A percentile compares a stretch with the other conserved stretches of the same genome.
Conservation (phyloP, 306 rosid species). For the Comarum palustre region DNA sequence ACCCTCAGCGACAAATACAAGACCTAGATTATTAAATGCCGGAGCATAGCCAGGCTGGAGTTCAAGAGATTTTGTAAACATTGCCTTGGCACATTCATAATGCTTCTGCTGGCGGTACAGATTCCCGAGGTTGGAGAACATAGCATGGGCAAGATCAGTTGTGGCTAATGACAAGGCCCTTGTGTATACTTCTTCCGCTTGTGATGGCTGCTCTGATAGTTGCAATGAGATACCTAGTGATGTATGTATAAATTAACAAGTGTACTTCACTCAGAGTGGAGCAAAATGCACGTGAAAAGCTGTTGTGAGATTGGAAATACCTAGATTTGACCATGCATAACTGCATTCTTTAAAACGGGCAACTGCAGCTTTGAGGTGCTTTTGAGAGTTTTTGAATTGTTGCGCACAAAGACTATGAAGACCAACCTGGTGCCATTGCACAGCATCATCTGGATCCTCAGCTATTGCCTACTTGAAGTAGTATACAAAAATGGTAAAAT, state of each 20-base stretch:
- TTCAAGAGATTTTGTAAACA: conserved; percentile 84
- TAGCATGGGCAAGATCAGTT: conserved; percentile 55
- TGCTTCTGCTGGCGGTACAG: conserved; percentile 82
- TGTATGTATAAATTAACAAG: conserved; percentile 14
- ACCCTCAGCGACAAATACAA: conserved; percentile 90
- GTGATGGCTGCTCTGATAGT: conserved; percentile 61
- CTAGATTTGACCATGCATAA: conserved; percentile 90
- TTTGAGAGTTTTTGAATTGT: conserved; percentile 73
- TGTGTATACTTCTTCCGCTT: conserved; percentile 77
- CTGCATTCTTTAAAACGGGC: conserved; percentile 62
- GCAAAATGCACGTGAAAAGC: background rate
- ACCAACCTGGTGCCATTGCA: conserved; percentile 95
- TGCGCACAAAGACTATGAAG: conserved; percentile 78
- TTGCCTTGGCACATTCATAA: conserved; percentile 80
- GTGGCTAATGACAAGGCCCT: conserved; percentile 70
- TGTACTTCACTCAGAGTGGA: background rate
- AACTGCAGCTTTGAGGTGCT: conserved; percentile 77
- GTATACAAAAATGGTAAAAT: conserved; percentile 10
- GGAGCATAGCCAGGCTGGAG: conserved; percentile 90
- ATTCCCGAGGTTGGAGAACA: conserved; percentile 83
- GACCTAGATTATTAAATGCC: conserved; percentile 84
- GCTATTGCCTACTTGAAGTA: conserved; percentile 63
- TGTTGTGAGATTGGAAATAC: conserved; percentile 31
- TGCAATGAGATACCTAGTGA: conserved; percentile 78
- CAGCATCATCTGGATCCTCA: conserved; percentile 86